Conservation (phyloP, 371 early-diverging fungal genomes). For the Lichtheimia corymbifera region DNA sequence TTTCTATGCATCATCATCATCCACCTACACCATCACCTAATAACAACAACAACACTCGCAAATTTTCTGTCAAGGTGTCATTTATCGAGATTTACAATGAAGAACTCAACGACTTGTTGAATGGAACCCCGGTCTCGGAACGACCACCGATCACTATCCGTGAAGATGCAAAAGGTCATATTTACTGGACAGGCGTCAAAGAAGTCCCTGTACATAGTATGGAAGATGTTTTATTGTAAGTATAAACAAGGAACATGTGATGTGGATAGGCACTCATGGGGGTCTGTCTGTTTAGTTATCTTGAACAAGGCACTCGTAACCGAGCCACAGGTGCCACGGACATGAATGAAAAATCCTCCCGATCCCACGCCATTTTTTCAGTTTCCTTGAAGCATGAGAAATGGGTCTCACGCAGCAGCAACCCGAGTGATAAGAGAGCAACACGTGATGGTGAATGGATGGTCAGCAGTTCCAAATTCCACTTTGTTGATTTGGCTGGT, state of each 20-base stretch:
- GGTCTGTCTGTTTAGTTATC: constrained; percentile 36
- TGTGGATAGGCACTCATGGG: neutral
- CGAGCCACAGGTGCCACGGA: constrained; percentile 94
- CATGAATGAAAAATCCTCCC: constrained; percentile 95
- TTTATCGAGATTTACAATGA: constrained; percentile 99
- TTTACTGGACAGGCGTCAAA: constrained; percentile 87
- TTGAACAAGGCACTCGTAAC: constrained; percentile 78
- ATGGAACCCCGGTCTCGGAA: constrained; percentile 49
- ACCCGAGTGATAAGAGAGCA: neutral
- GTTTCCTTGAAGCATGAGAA: constrained; percentile 81
- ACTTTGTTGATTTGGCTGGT: constrained; percentile 99
- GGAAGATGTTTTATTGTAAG: constrained; percentile 77
- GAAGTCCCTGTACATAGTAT: constrained; percentile 78
- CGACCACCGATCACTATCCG: constrained; percentile 80
- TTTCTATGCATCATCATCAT: constrained; percentile 6
- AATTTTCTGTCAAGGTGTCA: constrained; percentile 59
- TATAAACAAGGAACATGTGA: neutral
- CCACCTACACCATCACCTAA: neutral
- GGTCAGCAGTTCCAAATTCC: constrained; percentile 84
- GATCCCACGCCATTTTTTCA: constrained; percentile 99
- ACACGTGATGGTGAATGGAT: constrained; percentile 45
- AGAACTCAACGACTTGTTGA: constrained; percentile 84
- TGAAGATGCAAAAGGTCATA: constrained; percentile 91
- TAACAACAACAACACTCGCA: constrained; percentile 16
- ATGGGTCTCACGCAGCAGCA: constrained; percentile 16